Percentiles rank a stretch among this genome's conserved stretches.
phyloP scores from a whole-genome alignment of 2,329 filamentous ascomycete species.

The Phyllosticta ampelicida region DNA sequence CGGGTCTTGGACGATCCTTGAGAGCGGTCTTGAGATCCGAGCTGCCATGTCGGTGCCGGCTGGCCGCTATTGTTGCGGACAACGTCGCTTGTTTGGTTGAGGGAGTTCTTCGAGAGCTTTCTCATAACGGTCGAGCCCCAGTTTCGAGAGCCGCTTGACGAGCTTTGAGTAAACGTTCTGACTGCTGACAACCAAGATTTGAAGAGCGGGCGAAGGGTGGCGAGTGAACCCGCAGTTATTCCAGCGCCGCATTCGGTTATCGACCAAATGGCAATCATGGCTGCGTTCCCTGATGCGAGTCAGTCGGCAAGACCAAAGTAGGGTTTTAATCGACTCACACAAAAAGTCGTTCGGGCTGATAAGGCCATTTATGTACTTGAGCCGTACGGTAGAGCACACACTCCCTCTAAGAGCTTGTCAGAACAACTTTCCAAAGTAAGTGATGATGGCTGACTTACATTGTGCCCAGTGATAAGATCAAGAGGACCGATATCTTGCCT shows the following conservation, averaged over 20 bases:
- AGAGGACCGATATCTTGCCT: constrained; percentile 43
- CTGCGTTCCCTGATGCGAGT: constrained; percentile 28
- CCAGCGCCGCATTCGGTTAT: constrained; percentile 26
- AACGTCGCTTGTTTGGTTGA: not conserved
- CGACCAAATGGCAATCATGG: constrained; percentile 34
- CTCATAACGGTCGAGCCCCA: not conserved
- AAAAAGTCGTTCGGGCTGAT: constrained; percentile 34
- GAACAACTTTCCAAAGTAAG: not conserved
- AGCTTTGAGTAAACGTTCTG: not conserved
- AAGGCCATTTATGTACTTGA: constrained; percentile 35
- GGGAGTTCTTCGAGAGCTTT: not conserved
- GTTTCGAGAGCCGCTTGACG: not conserved
- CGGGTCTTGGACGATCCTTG: not conserved
- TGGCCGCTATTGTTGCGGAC: not conserved
- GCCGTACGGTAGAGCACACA: constrained; percentile 42
- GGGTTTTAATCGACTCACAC: constrained; percentile 19
- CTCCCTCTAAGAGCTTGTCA: constrained; percentile 34
- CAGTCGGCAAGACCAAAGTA: not conserved
- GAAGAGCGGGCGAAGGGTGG: constrained; percentile 41
- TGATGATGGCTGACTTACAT: constrained; percentile 15
- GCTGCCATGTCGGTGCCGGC: not conserved
- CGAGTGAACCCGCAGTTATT: constrained; percentile 40
- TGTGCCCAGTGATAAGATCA: constrained; percentile 40
- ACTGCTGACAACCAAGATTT: constrained; percentile 11
- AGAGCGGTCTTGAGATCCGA: not conserved